These are phyloP conservation scores for Narthecium ossifragum DNA, from an alignment of 106 monocot species.

Conservation along the genomic window DNA sequence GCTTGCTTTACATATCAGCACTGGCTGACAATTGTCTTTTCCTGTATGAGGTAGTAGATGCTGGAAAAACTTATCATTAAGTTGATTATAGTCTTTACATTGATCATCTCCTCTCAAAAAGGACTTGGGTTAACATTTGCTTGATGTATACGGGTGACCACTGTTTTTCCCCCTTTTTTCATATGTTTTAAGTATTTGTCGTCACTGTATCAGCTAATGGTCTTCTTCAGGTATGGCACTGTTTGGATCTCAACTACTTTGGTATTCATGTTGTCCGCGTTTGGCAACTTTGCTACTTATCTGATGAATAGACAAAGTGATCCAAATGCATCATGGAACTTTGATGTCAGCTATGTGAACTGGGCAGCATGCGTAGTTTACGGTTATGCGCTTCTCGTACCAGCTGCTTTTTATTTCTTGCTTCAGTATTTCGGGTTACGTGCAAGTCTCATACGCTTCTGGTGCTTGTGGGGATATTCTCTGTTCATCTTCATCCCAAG, in stretches of 20 bases:
- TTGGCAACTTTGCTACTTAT: slow-evolving; percentile 87
- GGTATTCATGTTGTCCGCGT: slow-evolving; percentile 73
- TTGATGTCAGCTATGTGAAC: slow-evolving; percentile 82
- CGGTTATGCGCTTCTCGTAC: slow-evolving; percentile 56
- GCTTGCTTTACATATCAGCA: too few species aligned
- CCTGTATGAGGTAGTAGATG: too few species aligned
- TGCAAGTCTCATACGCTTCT: slow-evolving; percentile 59
- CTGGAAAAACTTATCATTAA: too few species aligned
- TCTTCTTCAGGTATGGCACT: slow-evolving; percentile 64
- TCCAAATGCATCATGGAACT: slow-evolving; percentile 50
- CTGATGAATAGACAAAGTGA: slow-evolving; percentile 48
- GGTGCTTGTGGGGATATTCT: slow-evolving; percentile 98
- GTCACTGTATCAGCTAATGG: neutral
- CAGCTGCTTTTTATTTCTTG: slow-evolving; percentile 75
- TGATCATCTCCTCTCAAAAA: too few species aligned
- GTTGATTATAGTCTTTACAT: too few species aligned
- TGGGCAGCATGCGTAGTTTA: slow-evolving; percentile 80
- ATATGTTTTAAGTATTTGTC: neutral
- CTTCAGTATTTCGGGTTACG: slow-evolving; percentile 69
- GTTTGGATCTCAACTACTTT: slow-evolving; percentile 87
- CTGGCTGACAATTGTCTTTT: too few species aligned
- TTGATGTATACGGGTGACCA: too few species aligned
- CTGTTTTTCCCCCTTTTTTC: too few species aligned
- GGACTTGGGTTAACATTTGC: too few species aligned
- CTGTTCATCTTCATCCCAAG: slow-evolving; percentile 83